These are phyloP conservation scores for Rhodamnia argentea DNA, from an alignment of 345 rosid genomes.

Conservation along the genomic window DNA sequence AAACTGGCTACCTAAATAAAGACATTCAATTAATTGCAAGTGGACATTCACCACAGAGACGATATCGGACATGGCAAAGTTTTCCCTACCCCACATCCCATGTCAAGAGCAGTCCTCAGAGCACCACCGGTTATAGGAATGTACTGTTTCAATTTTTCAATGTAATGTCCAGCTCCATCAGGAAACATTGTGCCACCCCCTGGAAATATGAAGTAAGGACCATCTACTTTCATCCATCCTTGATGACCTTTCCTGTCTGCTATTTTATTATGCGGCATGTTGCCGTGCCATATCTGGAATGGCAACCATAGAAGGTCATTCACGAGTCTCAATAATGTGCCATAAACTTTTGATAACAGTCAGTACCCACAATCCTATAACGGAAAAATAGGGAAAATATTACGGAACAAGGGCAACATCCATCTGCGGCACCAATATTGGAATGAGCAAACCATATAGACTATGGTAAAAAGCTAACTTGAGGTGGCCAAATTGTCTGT, in stretches of 20 bases:
- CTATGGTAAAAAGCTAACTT: background rate
- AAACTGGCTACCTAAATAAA: constrained; percentile 78
- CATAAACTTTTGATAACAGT: background rate
- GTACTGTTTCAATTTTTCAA: constrained; percentile 81
- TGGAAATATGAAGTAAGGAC: constrained; percentile 75
- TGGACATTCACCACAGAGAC: background rate
- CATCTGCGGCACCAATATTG: background rate
- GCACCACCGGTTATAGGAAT: constrained; percentile 64
- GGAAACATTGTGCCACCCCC: constrained; percentile 99
- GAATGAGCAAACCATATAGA: background rate
- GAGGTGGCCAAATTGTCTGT: background rate
- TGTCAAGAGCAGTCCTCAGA: constrained; percentile 91
- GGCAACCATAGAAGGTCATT: background rate
- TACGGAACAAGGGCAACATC: background rate
- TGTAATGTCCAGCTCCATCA: constrained; percentile 80
- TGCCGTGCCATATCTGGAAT: constrained; percentile 82
- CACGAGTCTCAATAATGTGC: background rate
- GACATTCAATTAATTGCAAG: background rate
- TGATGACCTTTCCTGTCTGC: constrained; percentile 98
- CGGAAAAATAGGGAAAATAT: background rate
- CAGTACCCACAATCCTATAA: background rate
- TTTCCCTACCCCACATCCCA: constrained; percentile 89
- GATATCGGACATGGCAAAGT: background rate
- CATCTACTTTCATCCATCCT: constrained; percentile 97
- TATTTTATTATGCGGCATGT: constrained; percentile 89